Conservation (phyloP, 345 rosid genomes). For the Sonneratia alba region DNA sequence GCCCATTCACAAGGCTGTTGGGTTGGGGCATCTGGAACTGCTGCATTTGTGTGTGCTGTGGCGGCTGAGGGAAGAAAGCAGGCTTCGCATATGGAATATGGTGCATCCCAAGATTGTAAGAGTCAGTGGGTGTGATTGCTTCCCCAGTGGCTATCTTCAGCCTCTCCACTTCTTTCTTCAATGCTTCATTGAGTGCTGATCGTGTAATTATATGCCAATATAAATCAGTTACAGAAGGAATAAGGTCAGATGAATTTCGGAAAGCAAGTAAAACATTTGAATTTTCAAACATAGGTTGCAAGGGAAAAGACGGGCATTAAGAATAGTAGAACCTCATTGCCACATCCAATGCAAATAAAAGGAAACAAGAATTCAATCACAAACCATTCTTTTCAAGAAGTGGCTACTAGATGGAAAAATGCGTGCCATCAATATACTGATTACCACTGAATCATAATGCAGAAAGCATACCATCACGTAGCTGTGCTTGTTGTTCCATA, state of each 20-base stretch:
- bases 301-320: background rate
- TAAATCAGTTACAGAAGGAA: background rate
- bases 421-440: background rate
- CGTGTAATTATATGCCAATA: background rate
- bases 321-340: background rate
- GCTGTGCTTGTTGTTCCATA: constrained; percentile 93
- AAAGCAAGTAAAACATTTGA: background rate
- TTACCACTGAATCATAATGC: background rate
- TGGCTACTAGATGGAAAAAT: background rate
- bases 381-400: background rate
- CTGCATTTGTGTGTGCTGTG: constrained; percentile 39
- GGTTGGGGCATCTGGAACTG: constrained; percentile 48
- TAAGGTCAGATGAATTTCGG: background rate
- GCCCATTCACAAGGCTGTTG: constrained; percentile 8
- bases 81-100: constrained; percentile 46
- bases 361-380: background rate
- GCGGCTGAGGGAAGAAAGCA: constrained; percentile 41
- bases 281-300: background rate
- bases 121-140: constrained; percentile 52
- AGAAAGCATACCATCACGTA: constrained; percentile 60
- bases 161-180: constrained; percentile 93
- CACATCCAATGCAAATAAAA: background rate
- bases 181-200: constrained; percentile 77
- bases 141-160: constrained; percentile 75
- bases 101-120: constrained; percentile 69